phyloP scores from a whole-genome alignment of 495 filamentous ascomycete species.

The Penicillium angulare region DNA sequence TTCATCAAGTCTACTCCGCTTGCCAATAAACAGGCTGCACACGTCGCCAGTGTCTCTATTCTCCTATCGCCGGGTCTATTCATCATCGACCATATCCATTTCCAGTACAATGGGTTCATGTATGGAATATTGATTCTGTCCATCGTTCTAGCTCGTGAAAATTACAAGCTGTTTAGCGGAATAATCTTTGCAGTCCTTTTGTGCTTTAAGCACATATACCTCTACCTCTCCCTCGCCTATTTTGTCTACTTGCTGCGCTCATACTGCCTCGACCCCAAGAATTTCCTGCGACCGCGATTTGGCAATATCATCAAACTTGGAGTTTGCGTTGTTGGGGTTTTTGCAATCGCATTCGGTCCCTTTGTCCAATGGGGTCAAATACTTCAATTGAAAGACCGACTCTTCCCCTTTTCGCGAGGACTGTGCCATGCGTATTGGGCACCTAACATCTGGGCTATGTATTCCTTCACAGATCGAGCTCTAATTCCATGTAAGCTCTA shows the following conservation, averaged over 20 bases:
- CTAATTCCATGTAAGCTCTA: constrained; percentile 69
- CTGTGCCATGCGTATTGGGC: constrained; percentile 98
- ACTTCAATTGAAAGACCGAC: constrained; percentile 76
- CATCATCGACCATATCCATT: constrained; percentile 93
- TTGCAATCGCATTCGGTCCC: constrained; percentile 82
- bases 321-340: constrained; percentile 65
- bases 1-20: constrained; percentile 67
- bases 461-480: constrained; percentile 83
- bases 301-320: constrained; percentile 81
- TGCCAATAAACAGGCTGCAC: constrained; percentile 68
- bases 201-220: constrained; percentile 97
- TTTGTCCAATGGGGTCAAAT: constrained; percentile 83
- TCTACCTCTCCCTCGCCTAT: constrained; percentile 94
- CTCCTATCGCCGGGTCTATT: constrained; percentile 88
- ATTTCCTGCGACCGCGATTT: constrained; percentile 72
- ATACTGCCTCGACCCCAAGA: constrained; percentile 83
- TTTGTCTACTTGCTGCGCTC: constrained; percentile 85
- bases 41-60: constrained; percentile 85
- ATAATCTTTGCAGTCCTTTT: constrained; percentile 79
- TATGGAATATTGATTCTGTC: constrained; percentile 88
- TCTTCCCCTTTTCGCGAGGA: constrained; percentile 93
- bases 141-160: constrained; percentile 74
- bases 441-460: constrained; percentile 95
- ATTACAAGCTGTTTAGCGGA: constrained; percentile 73
- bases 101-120: constrained; percentile 97